Conservation (phyloP, 2,329 filamentous ascomycete genomes). For the Colletotrichum siamense region DNA sequence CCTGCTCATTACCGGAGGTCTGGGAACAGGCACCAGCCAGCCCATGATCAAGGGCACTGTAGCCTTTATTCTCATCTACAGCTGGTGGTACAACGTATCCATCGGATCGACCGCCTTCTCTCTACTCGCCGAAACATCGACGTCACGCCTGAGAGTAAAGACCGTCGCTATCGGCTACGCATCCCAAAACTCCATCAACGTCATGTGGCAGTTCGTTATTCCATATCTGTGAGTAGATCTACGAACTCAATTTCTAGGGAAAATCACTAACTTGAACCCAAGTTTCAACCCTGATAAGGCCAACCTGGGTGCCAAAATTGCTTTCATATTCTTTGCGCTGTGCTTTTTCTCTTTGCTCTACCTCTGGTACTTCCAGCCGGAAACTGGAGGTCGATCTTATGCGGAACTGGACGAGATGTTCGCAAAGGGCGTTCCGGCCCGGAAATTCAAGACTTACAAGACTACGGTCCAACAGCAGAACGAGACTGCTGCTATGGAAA, state of each 20-base stretch:
- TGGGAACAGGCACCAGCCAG: slow-evolving; percentile 32
- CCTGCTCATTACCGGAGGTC: slow-evolving; percentile 42
- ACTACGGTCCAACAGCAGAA: slow-evolving; percentile 14
- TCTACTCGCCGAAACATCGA: slow-evolving; percentile 41
- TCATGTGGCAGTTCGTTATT: slow-evolving; percentile 22
- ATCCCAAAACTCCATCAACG: slow-evolving; percentile 30
- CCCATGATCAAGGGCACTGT: slow-evolving; percentile 28
- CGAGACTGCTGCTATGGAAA: background rate
- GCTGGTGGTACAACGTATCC: slow-evolving; percentile 44
- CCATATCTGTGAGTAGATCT: slow-evolving; percentile 19
- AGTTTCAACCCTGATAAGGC: slow-evolving; percentile 26
- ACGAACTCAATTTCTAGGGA: background rate
- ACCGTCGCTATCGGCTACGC: slow-evolving; percentile 43
- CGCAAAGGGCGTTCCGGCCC: slow-evolving; percentile 26
- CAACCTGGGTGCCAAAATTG: slow-evolving; percentile 44
- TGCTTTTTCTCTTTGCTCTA: slow-evolving; percentile 34
- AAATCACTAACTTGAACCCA: background rate
- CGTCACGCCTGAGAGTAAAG: slow-evolving; percentile 41
- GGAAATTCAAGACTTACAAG: slow-evolving; percentile 30
- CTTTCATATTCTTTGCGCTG: slow-evolving; percentile 44
- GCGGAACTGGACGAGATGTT: slow-evolving; percentile 33
- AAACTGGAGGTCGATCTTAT: slow-evolving; percentile 29
- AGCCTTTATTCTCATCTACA: slow-evolving; percentile 43
- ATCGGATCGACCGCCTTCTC: slow-evolving; percentile 46
- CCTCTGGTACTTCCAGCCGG: slow-evolving; percentile 42